These are phyloP conservation scores for Agroathelia rolfsii DNA, from an alignment of 1,284 basidiomycete species.

Conservation along the genomic window DNA sequence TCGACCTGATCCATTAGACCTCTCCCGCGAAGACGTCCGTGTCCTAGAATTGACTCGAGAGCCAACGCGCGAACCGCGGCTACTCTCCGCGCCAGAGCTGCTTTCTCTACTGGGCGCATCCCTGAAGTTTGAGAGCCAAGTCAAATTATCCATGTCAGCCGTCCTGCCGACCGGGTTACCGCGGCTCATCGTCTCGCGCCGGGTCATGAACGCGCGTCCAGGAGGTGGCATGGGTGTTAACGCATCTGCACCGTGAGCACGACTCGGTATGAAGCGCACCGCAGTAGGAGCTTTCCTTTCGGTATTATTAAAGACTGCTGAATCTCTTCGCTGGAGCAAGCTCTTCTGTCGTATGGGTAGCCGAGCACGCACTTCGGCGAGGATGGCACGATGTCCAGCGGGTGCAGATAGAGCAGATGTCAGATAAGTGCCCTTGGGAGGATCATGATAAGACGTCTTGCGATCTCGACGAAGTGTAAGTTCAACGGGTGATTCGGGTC, in stretches of 20 bases:
- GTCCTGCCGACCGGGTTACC: constrained; percentile 42
- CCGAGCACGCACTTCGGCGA: constrained; percentile 58
- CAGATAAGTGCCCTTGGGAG: constrained; percentile 26
- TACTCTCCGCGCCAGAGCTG: constrained; percentile 43
- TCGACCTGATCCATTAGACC: constrained; percentile 11
- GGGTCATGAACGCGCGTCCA: constrained; percentile 16
- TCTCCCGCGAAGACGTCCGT: constrained; percentile 19
- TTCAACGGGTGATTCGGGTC: too few species aligned
- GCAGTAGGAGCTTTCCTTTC: too few species aligned
- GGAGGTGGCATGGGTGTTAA: too few species aligned
- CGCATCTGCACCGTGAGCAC: too few species aligned
- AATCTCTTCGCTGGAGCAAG: too few species aligned
- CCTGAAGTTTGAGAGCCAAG: constrained; percentile 66
- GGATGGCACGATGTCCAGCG: constrained; percentile 51
- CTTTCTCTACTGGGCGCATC: constrained; percentile 39
- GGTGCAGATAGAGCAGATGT: constrained; percentile 51
- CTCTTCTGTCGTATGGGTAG: too few species aligned
- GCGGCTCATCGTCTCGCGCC: constrained; percentile 46
- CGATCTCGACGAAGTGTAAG: too few species aligned
- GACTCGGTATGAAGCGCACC: too few species aligned
- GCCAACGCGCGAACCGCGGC: constrained; percentile 32
- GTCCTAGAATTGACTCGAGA: constrained; percentile 30
- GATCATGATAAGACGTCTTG: constrained; percentile 37
- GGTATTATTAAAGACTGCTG: too few species aligned
- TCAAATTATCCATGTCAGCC: constrained; percentile 48